Conservation (phyloP, 208 protist species). For the Tritrichomonas foetus region DNA sequence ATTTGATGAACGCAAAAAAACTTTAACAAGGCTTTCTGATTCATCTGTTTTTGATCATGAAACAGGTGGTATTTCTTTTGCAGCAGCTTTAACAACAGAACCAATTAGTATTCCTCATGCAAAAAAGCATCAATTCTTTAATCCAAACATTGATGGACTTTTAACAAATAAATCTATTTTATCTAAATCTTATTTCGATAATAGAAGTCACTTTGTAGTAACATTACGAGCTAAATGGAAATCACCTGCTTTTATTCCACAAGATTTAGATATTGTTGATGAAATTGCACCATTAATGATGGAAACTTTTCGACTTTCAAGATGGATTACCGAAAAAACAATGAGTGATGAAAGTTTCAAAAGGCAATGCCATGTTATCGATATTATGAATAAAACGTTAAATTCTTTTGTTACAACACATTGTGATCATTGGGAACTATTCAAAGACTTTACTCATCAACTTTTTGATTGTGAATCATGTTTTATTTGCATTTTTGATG, state of each 20-base stretch:
- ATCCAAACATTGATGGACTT: not conserved
- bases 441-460: not conserved
- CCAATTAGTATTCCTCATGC: not conserved
- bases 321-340: not conserved
- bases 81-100: not conserved
- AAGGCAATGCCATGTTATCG: not conserved
- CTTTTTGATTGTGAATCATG: not conserved
- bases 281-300: not conserved
- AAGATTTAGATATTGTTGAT: not conserved
- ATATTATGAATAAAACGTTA: not conserved
- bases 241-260: not conserved
- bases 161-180: not conserved
- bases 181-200: not conserved
- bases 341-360: not conserved
- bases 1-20: not conserved
- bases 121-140: not conserved
- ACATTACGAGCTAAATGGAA: not conserved
- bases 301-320: not conserved
- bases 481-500: constrained; percentile 13
- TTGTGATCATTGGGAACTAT: not conserved
- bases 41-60: not conserved
- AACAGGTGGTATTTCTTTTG: not conserved
- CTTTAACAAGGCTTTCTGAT: not conserved
- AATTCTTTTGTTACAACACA: not conserved
- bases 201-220: not conserved